phyloP scores from a whole-genome alignment of 1,284 basidiomycete species.

The Boletus semigastroideus region DNA sequence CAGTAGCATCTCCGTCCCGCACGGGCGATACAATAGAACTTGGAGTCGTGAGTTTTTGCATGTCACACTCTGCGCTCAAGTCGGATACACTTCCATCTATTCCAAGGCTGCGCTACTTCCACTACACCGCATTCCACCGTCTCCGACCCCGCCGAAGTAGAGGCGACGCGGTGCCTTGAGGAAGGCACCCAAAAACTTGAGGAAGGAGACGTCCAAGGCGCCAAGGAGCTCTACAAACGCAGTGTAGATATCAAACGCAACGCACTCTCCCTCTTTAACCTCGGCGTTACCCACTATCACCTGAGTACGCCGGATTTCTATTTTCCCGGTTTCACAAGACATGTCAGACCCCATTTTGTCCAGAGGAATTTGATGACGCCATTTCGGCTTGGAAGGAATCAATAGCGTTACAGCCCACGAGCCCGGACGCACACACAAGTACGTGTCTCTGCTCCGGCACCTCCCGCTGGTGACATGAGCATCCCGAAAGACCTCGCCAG shows the following conservation, averaged over 20 bases:
- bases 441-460: conserved; percentile 34
- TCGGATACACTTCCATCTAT: conserved; percentile 4
- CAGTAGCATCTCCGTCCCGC: conserved; percentile 9
- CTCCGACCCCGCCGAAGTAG: conserved; percentile 80
- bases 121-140: conserved; percentile 77
- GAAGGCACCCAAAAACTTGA: conserved; percentile 87
- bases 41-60: conserved; percentile 30
- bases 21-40: conserved; percentile 4
- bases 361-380: conserved; percentile 85
- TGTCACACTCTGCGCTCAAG: conserved; percentile 8
- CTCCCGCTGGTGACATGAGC: conserved; percentile 28
- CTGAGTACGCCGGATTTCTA: conserved; percentile 56
- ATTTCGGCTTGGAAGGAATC: conserved; percentile 88
- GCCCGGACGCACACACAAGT: conserved; percentile 93
- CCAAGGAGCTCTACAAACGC: conserved; percentile 77
- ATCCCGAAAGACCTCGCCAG: conserved; percentile 77
- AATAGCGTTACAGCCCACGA: conserved; percentile 78
- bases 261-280: conserved; percentile 83
- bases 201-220: conserved; percentile 83
- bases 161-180: conserved; percentile 82
- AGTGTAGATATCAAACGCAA: conserved; percentile 81
- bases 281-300: conserved; percentile 88
- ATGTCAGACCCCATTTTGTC: conserved; percentile 18
- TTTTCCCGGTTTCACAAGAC: conserved; percentile 14
- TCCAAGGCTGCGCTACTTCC: conserved; percentile 79